Conservation (phyloP, 2,329 filamentous ascomycete genomes). For the Beauveria asiatica region DNA sequence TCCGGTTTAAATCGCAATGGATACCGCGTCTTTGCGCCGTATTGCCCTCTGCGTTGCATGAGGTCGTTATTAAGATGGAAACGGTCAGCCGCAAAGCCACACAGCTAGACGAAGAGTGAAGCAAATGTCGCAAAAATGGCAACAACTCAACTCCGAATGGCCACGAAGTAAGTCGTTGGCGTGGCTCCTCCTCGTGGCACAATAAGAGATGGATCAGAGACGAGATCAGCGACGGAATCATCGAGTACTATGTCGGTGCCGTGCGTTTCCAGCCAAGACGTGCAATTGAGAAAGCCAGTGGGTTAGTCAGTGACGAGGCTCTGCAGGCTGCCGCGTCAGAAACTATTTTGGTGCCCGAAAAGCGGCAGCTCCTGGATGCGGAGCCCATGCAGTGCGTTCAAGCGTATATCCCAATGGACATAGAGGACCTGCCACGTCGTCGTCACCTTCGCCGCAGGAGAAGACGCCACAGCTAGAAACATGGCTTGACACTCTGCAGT, state of each 20-base stretch:
- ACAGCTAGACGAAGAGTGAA: slow-evolving; percentile 34
- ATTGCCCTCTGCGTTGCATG: slow-evolving; percentile 26
- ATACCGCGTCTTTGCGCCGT: slow-evolving; percentile 17
- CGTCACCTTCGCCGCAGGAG: too few relatives aligned
- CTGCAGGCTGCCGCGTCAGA: neutral
- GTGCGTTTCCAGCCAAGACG: slow-evolving; percentile 25
- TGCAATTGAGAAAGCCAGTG: slow-evolving; percentile 16
- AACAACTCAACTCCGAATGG: slow-evolving; percentile 17
- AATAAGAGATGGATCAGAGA: slow-evolving; percentile 32
- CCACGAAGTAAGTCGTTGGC: slow-evolving; percentile 30
- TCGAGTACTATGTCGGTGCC: slow-evolving; percentile 36
- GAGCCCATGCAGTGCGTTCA: neutral
- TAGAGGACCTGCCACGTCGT: too few relatives aligned
- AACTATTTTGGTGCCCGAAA: too few relatives aligned
- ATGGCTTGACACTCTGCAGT: too few relatives aligned
- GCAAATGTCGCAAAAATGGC: slow-evolving; percentile 26
- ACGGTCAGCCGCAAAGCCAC: slow-evolving; percentile 35
- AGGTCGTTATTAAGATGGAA: slow-evolving; percentile 39
- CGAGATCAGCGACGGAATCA: slow-evolving; percentile 26
- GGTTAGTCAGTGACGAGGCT: neutral
- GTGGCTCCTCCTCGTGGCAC: slow-evolving; percentile 34
- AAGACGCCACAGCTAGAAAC: too few relatives aligned
- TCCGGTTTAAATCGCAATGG: slow-evolving; percentile 30
- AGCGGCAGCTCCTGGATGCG: neutral
- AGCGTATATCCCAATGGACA: neutral